Conservation (phyloP, 2,329 filamentous ascomycete genomes). For the Penicillium sp. region DNA sequence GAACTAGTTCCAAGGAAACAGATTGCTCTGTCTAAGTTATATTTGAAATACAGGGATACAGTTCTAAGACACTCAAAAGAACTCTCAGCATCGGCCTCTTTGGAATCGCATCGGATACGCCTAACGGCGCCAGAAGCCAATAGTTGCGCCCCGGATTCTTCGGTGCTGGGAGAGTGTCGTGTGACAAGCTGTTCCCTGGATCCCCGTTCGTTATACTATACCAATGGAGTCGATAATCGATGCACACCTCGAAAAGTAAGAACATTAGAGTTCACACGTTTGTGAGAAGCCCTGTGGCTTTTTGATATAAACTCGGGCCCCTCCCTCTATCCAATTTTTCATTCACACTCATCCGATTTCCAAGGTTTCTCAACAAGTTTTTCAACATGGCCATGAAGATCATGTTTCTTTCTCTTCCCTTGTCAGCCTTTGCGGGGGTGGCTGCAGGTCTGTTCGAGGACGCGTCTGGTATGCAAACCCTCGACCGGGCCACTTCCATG, state of each 20-base stretch:
- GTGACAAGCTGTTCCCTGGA: background rate
- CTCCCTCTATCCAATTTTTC: background rate
- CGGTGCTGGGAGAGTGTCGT: background rate
- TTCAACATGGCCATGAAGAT: background rate
- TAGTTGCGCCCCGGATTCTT: background rate
- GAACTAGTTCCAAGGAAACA: background rate
- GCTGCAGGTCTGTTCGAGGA: background rate
- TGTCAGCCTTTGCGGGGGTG: background rate
- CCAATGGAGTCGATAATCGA: too few relatives aligned
- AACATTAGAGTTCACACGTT: too few relatives aligned
- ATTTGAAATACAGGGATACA: background rate
- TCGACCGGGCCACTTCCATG: background rate
- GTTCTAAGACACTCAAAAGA: background rate
- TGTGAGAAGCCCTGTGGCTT: background rate
- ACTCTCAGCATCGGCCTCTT: background rate
- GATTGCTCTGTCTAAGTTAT: background rate
- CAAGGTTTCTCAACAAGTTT: background rate
- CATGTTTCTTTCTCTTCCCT: background rate
- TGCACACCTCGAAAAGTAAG: too few relatives aligned
- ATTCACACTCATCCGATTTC: background rate
- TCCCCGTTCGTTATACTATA: background rate
- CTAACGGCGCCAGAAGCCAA: background rate
- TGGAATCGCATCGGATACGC: background rate
- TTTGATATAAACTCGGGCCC: background rate
- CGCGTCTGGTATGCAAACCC: background rate